Evolutionary conservation across 306 rosid genomes (phyloP).

Genomic region (Pyrus betulifolia): DNA sequence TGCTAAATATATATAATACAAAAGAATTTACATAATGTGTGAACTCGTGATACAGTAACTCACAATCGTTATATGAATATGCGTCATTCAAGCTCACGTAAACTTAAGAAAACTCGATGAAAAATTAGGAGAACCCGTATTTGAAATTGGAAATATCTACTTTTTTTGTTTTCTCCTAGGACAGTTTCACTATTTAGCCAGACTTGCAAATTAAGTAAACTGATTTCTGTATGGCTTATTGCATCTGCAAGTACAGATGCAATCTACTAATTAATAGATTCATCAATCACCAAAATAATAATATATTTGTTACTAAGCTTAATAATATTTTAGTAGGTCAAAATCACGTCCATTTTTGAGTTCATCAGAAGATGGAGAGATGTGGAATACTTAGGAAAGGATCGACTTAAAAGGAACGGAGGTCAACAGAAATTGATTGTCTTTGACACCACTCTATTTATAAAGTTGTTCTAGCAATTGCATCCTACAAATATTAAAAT

Average conservation of each 20-base stretch:
- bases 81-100: too few relatives aligned
- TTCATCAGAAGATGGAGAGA: background rate
- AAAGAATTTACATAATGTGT: too few relatives aligned
- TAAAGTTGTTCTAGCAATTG: conserved; percentile 46
- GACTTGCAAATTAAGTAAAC: too few relatives aligned
- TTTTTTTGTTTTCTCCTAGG: background rate
- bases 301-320: background rate
- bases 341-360: conserved; percentile 1
- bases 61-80: too few relatives aligned
- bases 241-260: background rate
- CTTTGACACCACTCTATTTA: conserved; percentile 54
- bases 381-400: conserved; percentile 3
- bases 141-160: too few relatives aligned
- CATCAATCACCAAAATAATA: background rate
- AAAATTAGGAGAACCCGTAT: too few relatives aligned
- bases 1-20: too few relatives aligned
- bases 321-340: background rate
- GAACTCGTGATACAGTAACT: too few relatives aligned
- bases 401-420: conserved; percentile 47
- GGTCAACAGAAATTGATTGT: conserved; percentile 35
- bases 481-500: background rate
- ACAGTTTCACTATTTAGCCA: background rate
- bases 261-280: background rate
- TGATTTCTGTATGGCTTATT: background rate
- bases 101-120: too few relatives aligned